Percentiles rank a stretch among this genome's conserved stretches.
Evolutionary conservation across 371 early-diverging fungal genomes (phyloP).

Genomic region (Vairimorpha ceranae): DNA sequence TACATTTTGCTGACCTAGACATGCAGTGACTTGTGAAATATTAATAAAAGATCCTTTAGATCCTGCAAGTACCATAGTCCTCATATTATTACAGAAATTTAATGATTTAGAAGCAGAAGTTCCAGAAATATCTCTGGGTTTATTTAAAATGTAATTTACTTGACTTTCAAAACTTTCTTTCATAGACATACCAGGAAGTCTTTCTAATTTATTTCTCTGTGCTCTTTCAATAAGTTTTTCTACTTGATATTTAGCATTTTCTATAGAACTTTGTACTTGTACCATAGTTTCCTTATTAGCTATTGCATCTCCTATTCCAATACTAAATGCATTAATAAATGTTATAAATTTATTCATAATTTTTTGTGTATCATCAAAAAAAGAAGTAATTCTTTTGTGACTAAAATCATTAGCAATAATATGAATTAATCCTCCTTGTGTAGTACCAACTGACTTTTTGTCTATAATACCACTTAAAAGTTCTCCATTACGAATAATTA

Average conservation of each 20-base stretch:
- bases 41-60: slow-evolving; percentile 96
- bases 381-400: slow-evolving; percentile 74
- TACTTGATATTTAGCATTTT: slow-evolving; percentile 74
- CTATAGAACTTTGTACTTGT: slow-evolving; percentile 73
- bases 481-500: slow-evolving; percentile 84
- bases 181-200: slow-evolving; percentile 89
- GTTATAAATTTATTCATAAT: slow-evolving; percentile 89
- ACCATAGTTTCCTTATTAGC: slow-evolving; percentile 79
- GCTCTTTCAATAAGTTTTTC: slow-evolving; percentile 75
- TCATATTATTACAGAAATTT: slow-evolving; percentile 85
- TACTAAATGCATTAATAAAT: slow-evolving; percentile 76
- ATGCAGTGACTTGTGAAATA: slow-evolving; percentile 94
- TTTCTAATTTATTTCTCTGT: slow-evolving; percentile 74
- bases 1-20: slow-evolving; percentile 98
- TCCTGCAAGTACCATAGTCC: slow-evolving; percentile 94
- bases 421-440: slow-evolving; percentile 85
- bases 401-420: slow-evolving; percentile 89
- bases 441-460: slow-evolving; percentile 88
- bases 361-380: slow-evolving; percentile 85
- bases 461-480: slow-evolving; percentile 84
- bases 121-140: slow-evolving; percentile 89
- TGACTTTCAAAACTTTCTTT: slow-evolving; percentile 86
- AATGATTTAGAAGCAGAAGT: slow-evolving; percentile 77
- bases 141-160: slow-evolving; percentile 77
- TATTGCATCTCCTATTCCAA: slow-evolving; percentile 97